Evolutionary conservation across 2,329 filamentous ascomycete species (phyloP).

Genomic region (Huntiella omanensis): DNA sequence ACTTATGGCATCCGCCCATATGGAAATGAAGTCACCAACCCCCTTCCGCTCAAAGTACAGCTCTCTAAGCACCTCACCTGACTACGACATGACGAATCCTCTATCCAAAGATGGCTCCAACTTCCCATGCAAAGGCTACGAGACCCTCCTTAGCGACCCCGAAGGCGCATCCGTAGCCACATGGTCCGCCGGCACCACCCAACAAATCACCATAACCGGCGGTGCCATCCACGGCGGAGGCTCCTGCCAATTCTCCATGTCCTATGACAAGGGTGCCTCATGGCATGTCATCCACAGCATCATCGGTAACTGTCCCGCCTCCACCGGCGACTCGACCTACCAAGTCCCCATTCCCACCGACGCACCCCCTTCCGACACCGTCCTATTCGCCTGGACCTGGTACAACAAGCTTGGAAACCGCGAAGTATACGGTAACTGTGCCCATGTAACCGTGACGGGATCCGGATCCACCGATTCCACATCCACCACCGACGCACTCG

Average conservation of each 20-base stretch:
- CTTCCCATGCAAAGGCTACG: slow-evolving; percentile 40
- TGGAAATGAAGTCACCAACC: slow-evolving; percentile 17
- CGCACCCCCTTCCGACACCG: slow-evolving; percentile 27
- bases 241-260: slow-evolving; percentile 44
- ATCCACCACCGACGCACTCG: slow-evolving; percentile 29
- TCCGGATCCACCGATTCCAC: slow-evolving; percentile 11
- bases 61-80: slow-evolving; percentile 21
- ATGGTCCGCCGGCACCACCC: slow-evolving; percentile 32
- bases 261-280: slow-evolving; percentile 37
- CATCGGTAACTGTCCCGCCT: slow-evolving; percentile 20
- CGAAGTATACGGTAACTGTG: slow-evolving; percentile 56
- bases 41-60: slow-evolving; percentile 17
- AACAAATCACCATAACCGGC: slow-evolving; percentile 35
- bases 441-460: slow-evolving; percentile 31
- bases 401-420: slow-evolving; percentile 44
- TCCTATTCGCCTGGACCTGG: slow-evolving; percentile 43
- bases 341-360: slow-evolving; percentile 35
- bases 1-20: slow-evolving; percentile 14
- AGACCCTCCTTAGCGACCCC: slow-evolving; percentile 14
- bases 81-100: slow-evolving; percentile 37
- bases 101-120: slow-evolving; percentile 33
- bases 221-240: slow-evolving; percentile 36
- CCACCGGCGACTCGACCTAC: slow-evolving; percentile 22
- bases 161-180: slow-evolving; percentile 26
- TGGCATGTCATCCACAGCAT: slow-evolving; percentile 32